Percentiles rank a stretch among this genome's conserved stretches.
Evolutionary conservation across 306 rosid genomes (phyloP).

Genomic region (Prunus davidiana): DNA sequence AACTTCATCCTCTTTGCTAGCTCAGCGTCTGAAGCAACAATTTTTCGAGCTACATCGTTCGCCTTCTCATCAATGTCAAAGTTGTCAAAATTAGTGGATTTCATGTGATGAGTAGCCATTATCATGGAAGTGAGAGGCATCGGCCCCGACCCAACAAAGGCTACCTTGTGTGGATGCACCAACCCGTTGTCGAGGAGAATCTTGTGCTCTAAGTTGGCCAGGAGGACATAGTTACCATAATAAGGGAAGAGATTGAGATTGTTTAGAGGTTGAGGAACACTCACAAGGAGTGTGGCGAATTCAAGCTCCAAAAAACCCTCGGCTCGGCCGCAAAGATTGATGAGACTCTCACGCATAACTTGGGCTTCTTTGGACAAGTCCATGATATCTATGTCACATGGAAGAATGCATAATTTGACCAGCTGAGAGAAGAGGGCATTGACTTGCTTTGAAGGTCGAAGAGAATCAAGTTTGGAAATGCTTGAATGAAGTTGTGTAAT

Average conservation of each 20-base stretch:
- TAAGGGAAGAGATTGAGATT: constrained; percentile 63
- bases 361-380: constrained; percentile 45
- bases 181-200: constrained; percentile 48
- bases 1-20: constrained; percentile 75
- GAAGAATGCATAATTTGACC: constrained; percentile 55
- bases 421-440: constrained; percentile 58
- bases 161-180: constrained; percentile 43
- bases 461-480: constrained; percentile 61
- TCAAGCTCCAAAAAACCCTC: constrained; percentile 77
- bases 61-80: constrained; percentile 60
- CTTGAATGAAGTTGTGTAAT: constrained; percentile 47
- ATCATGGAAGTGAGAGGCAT: constrained; percentile 69
- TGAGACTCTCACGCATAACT: constrained; percentile 55
- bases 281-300: constrained; percentile 52
- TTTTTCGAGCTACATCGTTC: constrained; percentile 44
- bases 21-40: constrained; percentile 43
- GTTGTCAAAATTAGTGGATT: constrained; percentile 57
- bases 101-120: constrained; percentile 66
- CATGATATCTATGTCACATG: constrained; percentile 49
- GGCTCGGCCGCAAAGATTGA: constrained; percentile 45
- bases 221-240: constrained; percentile 58
- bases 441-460: constrained; percentile 65
- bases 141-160: constrained; percentile 85
- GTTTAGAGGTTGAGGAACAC: constrained; percentile 40
- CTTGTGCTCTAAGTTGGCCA: constrained; percentile 49